A percentile compares a stretch with the other conserved stretches of the same genome.
phyloP scores from a whole-genome alignment of 2,329 filamentous ascomycete genomes.

The Dichotomopilus funicola region DNA sequence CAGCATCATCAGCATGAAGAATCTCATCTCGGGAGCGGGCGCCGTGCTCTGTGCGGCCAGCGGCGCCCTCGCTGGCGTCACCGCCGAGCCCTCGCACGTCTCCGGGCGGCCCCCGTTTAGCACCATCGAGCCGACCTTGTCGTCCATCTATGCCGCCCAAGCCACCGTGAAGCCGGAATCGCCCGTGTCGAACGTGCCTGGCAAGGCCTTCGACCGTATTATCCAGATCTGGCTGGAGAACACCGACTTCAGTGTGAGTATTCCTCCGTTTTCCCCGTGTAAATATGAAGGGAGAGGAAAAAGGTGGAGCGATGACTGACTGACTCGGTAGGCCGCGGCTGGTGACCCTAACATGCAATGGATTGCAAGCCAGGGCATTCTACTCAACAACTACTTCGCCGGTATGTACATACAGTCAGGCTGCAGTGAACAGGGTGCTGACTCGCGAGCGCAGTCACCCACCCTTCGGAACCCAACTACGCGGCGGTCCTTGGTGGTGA shows the following conservation, averaged over 20 bases:
- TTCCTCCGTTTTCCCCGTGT: background rate
- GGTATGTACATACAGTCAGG: conserved; percentile 9
- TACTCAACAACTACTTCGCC: conserved; percentile 52
- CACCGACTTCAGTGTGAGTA: conserved; percentile 46
- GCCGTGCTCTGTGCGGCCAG: background rate
- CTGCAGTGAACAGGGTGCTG: background rate
- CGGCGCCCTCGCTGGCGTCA: background rate
- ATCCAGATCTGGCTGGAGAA: conserved; percentile 75
- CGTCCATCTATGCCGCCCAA: conserved; percentile 36
- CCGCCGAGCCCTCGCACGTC: background rate
- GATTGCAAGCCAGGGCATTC: conserved; percentile 56
- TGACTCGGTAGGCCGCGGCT: background rate
- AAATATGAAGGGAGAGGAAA: background rate
- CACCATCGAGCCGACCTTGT: background rate
- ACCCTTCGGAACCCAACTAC: conserved; percentile 74
- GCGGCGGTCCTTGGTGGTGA: conserved; percentile 61
- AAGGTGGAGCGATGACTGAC: background rate
- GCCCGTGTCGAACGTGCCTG: conserved; percentile 58
- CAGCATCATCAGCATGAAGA: background rate
- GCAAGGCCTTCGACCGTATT: conserved; percentile 66
- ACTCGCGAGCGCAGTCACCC: conserved; percentile 41
- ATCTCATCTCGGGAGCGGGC: background rate
- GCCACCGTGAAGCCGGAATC: conserved; percentile 56
- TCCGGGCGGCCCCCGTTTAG: background rate
- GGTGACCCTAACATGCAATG: conserved; percentile 45